Conservation (phyloP, 164 flowering plant genomes). For the Macadamia integrifolia region DNA sequence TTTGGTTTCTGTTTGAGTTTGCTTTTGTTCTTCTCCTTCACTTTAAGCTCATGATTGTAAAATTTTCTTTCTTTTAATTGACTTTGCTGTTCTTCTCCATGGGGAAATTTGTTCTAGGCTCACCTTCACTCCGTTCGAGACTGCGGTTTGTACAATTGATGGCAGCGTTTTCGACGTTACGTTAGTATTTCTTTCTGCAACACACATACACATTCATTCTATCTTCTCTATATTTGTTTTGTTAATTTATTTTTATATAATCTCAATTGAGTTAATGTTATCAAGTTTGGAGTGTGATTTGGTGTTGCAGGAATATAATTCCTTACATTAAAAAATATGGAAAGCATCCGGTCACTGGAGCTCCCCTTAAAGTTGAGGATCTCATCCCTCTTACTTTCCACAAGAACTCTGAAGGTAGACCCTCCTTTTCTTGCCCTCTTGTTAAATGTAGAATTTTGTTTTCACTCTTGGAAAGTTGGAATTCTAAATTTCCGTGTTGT, state of each 20-base stretch:
- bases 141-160: constrained; percentile 72
- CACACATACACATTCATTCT: too few relatives aligned
- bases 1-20: neutral
- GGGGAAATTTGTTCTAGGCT: constrained; percentile 40
- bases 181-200: constrained; percentile 29
- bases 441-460: too few relatives aligned
- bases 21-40: neutral
- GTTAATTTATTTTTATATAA: neutral
- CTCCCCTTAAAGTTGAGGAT: constrained; percentile 60
- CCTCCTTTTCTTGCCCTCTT: too few relatives aligned
- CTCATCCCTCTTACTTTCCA: constrained; percentile 83
- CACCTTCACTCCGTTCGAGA: constrained; percentile 84
- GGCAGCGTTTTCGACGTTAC: constrained; percentile 83
- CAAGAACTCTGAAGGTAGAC: constrained; percentile 79
- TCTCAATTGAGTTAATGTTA: neutral
- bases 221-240: too few relatives aligned
- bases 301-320: constrained; percentile 52
- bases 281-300: constrained; percentile 5
- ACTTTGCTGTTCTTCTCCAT: neutral
- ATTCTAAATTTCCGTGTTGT: too few relatives aligned
- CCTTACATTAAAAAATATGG: constrained; percentile 87
- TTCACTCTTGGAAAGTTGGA: too few relatives aligned
- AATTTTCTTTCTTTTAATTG: too few relatives aligned
- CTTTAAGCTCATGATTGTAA: neutral
- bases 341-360: constrained; percentile 83